Evolutionary conservation across 768 basidiomycete species (phyloP).

Genomic region (Xerocomellus amylosporus): DNA sequence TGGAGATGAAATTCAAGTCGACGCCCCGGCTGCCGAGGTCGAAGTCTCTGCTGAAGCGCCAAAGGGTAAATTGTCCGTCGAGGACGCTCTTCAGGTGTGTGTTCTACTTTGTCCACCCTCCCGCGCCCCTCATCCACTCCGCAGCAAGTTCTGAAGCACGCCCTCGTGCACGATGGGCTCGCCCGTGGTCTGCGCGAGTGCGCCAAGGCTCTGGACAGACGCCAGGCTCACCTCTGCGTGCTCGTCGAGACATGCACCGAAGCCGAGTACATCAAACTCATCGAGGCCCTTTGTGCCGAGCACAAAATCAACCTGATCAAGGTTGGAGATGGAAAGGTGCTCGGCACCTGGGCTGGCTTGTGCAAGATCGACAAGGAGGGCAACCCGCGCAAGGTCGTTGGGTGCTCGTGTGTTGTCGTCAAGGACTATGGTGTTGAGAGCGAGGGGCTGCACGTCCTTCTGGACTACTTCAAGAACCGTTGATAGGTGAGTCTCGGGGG

Average conservation of each 20-base stretch:
- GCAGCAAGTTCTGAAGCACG: conserved; percentile 98
- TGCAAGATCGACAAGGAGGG: conserved; percentile 99
- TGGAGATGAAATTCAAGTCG: conserved; percentile 91
- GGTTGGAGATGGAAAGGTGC: conserved; percentile 95
- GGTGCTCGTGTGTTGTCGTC: conserved; percentile 93
- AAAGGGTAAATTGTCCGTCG: conserved; percentile 93
- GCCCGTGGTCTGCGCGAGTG: conserved; percentile 97
- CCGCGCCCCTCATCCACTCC: conserved; percentile 5
- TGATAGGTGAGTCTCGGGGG: conserved; percentile 40
- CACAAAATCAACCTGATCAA: conserved; percentile 99
- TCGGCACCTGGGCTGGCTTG: conserved; percentile 97
- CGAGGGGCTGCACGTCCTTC: conserved; percentile 90
- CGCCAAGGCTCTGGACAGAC: conserved; percentile 98
- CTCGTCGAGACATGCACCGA: conserved; percentile 99
- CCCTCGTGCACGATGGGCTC: conserved; percentile 96
- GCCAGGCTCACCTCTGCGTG: conserved; percentile 97
- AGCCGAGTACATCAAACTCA: conserved; percentile 99
- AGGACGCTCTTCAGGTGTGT: conserved; percentile 84
- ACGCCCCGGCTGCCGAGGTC: conserved; percentile 60
- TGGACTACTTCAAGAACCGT: conserved; percentile 97
- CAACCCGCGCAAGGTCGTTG: conserved; percentile 94
- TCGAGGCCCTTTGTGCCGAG: conserved; percentile 98
- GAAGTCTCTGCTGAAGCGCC: conserved; percentile 87
- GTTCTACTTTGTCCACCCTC: not conserved
- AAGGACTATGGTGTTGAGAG: conserved; percentile 96